A percentile compares a stretch with the other conserved stretches of the same genome.
Evolutionary conservation across 2,329 filamentous ascomycete genomes (phyloP).

Genomic region (Venturia pyrina): DNA sequence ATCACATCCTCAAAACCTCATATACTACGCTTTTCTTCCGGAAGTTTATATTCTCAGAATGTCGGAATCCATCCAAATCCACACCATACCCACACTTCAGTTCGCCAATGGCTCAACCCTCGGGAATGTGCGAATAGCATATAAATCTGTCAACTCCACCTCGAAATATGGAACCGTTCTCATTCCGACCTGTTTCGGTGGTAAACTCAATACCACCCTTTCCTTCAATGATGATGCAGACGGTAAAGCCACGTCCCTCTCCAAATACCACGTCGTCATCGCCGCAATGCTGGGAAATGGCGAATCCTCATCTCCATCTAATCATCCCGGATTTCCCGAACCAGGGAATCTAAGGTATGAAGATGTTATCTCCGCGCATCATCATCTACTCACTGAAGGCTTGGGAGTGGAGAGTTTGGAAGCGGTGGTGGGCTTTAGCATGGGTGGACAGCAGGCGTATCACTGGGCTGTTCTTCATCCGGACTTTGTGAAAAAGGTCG

Average conservation of each 20-base stretch:
- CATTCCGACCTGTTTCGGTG: conserved; percentile 46
- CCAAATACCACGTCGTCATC: conserved; percentile 41
- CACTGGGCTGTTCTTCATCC: conserved; percentile 43
- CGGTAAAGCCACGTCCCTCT: conserved; percentile 25
- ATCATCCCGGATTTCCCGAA: conserved; percentile 36
- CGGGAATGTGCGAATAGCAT: neutral
- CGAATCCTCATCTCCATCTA: conserved; percentile 45
- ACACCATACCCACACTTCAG: neutral
- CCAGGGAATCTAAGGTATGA: conserved; percentile 28
- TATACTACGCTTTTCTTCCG: no score
- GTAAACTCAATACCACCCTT: conserved; percentile 39
- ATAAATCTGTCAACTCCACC: neutral
- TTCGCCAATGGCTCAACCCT: neutral
- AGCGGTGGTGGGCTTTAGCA: conserved; percentile 45
- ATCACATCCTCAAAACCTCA: no score
- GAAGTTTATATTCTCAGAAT: no score
- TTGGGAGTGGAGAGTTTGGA: conserved; percentile 36
- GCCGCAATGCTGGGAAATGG: conserved; percentile 44
- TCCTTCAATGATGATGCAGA: conserved; percentile 39
- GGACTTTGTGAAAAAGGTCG: conserved; percentile 35
- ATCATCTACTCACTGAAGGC: conserved; percentile 29
- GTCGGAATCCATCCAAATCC: neutral
- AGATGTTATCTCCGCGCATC: conserved; percentile 44
- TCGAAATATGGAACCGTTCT: conserved; percentile 18
- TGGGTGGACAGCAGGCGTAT: conserved; percentile 46